phyloP scores from a whole-genome alignment of 75 land plant species.

The Cunninghamia lanceolata region DNA sequence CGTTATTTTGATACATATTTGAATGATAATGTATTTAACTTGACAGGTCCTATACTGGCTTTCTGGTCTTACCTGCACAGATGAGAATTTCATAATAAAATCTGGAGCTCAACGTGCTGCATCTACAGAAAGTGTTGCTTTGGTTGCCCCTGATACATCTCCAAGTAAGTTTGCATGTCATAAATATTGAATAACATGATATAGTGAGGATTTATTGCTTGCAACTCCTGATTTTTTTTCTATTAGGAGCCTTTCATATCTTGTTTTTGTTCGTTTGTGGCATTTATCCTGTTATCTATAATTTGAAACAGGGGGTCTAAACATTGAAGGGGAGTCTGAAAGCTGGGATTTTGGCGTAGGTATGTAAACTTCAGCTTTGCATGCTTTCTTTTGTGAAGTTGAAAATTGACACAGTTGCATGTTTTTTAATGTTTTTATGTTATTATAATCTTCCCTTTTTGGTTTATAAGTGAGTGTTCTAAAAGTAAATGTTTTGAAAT shows the following conservation, averaged over 20 bases:
- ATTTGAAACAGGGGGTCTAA: conserved; percentile 70
- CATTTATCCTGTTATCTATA: background rate
- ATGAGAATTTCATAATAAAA: conserved; percentile 92
- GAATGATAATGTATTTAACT: background rate
- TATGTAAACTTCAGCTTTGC: conserved; percentile 18
- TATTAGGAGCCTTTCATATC: background rate
- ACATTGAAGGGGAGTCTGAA: conserved; percentile 94
- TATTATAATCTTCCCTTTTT: background rate
- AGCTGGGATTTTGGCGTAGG: conserved; percentile 99
- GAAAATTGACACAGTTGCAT: background rate
- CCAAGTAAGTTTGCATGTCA: conserved; percentile 58
- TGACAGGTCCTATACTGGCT: conserved; percentile 91
- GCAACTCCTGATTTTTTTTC: background rate
- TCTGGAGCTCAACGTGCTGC: conserved; percentile 97
- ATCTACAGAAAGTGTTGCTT: conserved; percentile 70
- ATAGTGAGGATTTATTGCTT: background rate
- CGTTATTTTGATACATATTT: background rate
- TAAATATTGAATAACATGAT: background rate
- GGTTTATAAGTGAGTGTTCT: background rate
- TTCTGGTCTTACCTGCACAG: conserved; percentile 93
- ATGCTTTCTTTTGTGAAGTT: background rate
- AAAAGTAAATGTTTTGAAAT: background rate
- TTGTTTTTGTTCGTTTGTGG: background rate
- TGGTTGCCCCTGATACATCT: conserved; percentile 92
- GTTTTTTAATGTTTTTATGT: conserved; percentile 4